phyloP scores from a whole-genome alignment of 169 alveolate species.

The Amoebophrya sp. region DNA sequence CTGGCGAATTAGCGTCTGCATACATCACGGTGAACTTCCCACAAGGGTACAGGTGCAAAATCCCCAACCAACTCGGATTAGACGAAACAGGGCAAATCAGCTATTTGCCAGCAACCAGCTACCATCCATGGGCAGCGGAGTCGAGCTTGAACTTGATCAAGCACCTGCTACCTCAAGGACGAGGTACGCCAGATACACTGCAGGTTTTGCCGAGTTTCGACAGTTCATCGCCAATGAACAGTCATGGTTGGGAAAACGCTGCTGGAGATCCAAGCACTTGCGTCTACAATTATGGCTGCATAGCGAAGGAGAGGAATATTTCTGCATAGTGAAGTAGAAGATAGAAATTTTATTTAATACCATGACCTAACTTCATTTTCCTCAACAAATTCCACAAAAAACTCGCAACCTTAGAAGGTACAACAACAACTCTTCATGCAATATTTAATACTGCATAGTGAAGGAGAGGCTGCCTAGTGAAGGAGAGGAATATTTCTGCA shows the following conservation, averaged over 20 bases:
- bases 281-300: too few species aligned
- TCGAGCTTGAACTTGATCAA: not conserved
- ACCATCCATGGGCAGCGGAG: constrained; percentile 18
- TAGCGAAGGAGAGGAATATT: too few species aligned
- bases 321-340: too few species aligned
- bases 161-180: not conserved
- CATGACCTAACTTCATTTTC: too few species aligned
- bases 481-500: too few species aligned
- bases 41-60: not conserved
- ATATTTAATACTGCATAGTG: too few species aligned
- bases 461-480: too few species aligned
- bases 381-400: too few species aligned
- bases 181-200: not conserved
- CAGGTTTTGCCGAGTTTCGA: not conserved
- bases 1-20: not conserved
- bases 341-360: too few species aligned
- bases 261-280: not conserved
- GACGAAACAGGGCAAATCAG: not conserved
- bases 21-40: not conserved
- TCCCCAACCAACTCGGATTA: not conserved
- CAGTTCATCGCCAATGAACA: not conserved
- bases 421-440: too few species aligned
- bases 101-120: not conserved
- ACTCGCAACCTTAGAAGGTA: too few species aligned
- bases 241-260: not conserved